Evolutionary conservation across 495 filamentous ascomycete species (phyloP).

Genomic region (Schizothecium vesticola): DNA sequence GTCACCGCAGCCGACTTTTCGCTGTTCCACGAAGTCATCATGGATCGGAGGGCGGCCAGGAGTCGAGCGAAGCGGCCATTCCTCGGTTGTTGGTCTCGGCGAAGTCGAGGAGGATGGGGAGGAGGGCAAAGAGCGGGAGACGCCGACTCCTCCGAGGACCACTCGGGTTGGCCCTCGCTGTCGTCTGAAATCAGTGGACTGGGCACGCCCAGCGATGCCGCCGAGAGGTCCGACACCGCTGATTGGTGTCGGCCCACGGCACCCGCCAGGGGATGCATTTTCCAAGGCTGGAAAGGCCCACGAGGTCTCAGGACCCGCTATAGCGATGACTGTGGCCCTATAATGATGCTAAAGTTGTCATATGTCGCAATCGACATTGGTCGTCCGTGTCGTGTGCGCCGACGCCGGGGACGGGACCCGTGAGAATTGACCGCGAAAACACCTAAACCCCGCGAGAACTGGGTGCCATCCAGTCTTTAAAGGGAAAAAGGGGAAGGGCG

Average conservation of each 20-base stretch:
- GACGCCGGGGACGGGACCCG: neutral
- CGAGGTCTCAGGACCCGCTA: neutral
- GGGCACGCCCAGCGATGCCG: neutral
- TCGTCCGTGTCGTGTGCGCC: neutral
- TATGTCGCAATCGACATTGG: neutral
- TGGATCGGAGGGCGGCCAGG: neutral
- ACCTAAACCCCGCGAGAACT: neutral
- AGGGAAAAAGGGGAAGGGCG: neutral
- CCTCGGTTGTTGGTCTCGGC: neutral
- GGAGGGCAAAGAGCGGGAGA: neutral
- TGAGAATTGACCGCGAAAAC: neutral
- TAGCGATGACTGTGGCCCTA: neutral
- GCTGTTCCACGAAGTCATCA: slow-evolving; percentile 13
- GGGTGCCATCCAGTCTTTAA: neutral
- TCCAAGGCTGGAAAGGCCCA: neutral
- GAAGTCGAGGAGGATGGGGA: neutral
- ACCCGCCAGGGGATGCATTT: neutral
- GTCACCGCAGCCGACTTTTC: neutral
- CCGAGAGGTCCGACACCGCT: neutral
- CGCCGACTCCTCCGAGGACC: neutral
- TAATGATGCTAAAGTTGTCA: neutral
- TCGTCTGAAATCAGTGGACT: neutral
- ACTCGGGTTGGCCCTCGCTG: neutral
- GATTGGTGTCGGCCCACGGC: neutral
- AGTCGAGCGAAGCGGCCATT: neutral